Base-by-base conservation (phyloP, 2,329 filamentous ascomycete genomes). In the Diaporthe vexans region DNA sequence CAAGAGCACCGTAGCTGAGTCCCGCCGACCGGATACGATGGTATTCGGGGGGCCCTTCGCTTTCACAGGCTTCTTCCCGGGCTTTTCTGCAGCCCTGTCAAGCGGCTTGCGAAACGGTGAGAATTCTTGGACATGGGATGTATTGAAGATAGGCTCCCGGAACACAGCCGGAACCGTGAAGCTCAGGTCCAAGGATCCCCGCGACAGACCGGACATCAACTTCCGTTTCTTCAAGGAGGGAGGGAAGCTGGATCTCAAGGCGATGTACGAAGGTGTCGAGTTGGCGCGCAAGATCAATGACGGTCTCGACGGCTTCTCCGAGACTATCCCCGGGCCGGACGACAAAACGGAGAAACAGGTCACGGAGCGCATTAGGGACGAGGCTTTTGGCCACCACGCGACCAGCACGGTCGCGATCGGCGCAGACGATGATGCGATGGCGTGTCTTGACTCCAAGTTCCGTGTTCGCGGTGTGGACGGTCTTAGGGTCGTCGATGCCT, bases 161-260 rank as follows among this genome's bases (percentile, higher is more conserved):
- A 93, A 93, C 46, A 85, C 85, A 33, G 37, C 86, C 4, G 92
- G 92, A n/a, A 90, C 86, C 0, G 91, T 94, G 17, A 87, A 83
- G 1, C 85, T 94, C 1, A 85, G 83, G n/a, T 92, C 90, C 0
- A 83, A 87, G 0, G 86, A 93, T 78, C 91, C 91, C 0, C 86
- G 88, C 0, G 92, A 93, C 65, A 86, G 87, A 21, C 92, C 92
- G 0, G 81, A 87, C 19, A 91, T 92, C 78, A 85, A 87, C 78
- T 91, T 91, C 82, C 88, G 89, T 77, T 89, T 86, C 78, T 91
- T 85, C 84, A 82, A 82, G 24, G 79, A 86, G 37, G 85, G 87
- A 1, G 84, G 85, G 7, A 84, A 84, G 8, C 83, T 86, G 78
- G 82, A 86, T 40, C 79, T 85, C 1, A 76, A 80, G 72, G 82